Evolutionary conservation across 352 stramenopile genomes (phyloP).

Genomic region (Phytopythium vexans): DNA sequence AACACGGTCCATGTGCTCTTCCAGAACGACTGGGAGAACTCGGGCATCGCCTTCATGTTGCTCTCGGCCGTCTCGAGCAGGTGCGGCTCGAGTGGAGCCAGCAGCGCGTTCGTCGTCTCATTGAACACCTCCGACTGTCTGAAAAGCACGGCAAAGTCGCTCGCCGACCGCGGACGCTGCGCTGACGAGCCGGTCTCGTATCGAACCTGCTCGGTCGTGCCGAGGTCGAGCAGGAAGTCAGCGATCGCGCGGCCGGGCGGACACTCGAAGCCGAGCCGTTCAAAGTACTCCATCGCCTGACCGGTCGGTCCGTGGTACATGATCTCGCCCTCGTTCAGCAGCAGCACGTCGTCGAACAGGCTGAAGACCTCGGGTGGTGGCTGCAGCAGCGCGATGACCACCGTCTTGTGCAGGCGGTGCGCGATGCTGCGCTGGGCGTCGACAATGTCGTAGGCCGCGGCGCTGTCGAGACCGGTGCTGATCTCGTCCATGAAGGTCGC

Average conservation of each 20-base stretch:
- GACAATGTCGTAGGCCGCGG: constrained; percentile 64
- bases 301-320: constrained; percentile 84
- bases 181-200: constrained; percentile 18
- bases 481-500: constrained; percentile 86
- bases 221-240: constrained; percentile 86
- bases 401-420: constrained; percentile 44
- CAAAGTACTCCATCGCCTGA: constrained; percentile 76
- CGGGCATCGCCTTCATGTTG: constrained; percentile 19
- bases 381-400: constrained; percentile 84
- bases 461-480: constrained; percentile 61
- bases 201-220: constrained; percentile 31
- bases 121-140: constrained; percentile 10
- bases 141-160: constrained; percentile 22
- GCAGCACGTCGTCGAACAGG: constrained; percentile 92
- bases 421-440: constrained; percentile 41
- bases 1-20: constrained; percentile 21
- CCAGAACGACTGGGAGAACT: constrained; percentile 27
- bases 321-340: constrained; percentile 88
- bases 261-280: constrained; percentile 53
- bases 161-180: constrained; percentile 13
- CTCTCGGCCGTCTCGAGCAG: constrained; percentile 6
- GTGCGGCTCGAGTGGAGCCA: constrained; percentile 2
- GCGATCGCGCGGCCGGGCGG: constrained; percentile 69
- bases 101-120: constrained; percentile 10
- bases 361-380: constrained; percentile 90